Base-by-base conservation (phyloP, 352 stramenopile genomes). In the Globisporangium polare region DNA sequence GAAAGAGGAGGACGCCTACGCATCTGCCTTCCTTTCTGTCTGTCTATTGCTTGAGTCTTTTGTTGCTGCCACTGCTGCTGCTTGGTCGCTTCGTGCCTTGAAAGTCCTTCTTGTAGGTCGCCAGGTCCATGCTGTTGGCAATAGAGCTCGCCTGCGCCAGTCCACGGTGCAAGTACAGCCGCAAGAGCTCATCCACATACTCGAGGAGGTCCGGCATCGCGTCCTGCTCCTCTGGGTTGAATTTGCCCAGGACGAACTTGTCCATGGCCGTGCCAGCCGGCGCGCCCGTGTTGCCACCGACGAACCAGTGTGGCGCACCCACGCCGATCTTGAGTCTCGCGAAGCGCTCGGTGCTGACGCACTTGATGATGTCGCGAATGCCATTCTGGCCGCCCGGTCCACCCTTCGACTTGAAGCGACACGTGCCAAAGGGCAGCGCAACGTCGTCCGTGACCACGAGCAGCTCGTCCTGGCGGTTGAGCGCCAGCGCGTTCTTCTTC, bases 281-380 rank as follows among this genome's bases (percentile, higher is more conserved):
- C 0, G 86, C 83, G 4, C 84, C 82, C 6, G 67, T 89, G 42
- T 82, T 83, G 50, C 78, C 81, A 17, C 71, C 75, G 29, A 67
- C 65, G 63, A 95, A 95, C 86, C 86, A 95, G 53, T 91, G 64
- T 2, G 84, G 83, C 5, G 83, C 79, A 7, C 87, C 87, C 12
- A 95, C 66, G 27, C 87, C 87, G 46, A 95, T 88, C 56, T 89
- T 89, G 47, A 95, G 77, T 4, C 87, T 79, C 52, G 83, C 85
- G 57, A 95, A 95, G 37, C 86, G 85, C 62, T 95, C 85, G 2
- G 80, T 86, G 29, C 80, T 77, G 1, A 88, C 66, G 31, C 85
- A 89, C 66, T 95, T 94, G 62, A 95, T 95, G 63, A 95, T 83
- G 59, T 95, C 87, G 8, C 72, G 73, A 49, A 95, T 68, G 27